These are phyloP conservation scores for Leucocoprinus sp. DNA, from an alignment of 768 basidiomycete species.

Conservation along the genomic window DNA sequence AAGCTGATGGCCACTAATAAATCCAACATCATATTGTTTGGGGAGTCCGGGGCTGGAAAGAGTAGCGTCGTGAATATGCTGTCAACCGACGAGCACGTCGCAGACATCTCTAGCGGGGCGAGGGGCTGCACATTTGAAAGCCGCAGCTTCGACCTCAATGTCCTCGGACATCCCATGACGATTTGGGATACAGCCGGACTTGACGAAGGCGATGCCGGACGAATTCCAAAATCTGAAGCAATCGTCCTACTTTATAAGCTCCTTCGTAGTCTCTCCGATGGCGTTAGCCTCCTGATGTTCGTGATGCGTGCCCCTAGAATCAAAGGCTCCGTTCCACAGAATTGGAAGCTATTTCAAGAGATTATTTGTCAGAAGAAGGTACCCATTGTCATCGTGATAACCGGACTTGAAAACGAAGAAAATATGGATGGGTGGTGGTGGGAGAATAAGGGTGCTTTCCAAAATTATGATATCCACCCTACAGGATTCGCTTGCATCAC, in stretches of 20 bases:
- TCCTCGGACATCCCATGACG: constrained; percentile 19
- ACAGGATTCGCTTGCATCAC: constrained; percentile 32
- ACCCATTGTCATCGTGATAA: constrained; percentile 30
- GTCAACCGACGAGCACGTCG: constrained; percentile 12
- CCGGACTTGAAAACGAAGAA: constrained; percentile 28
- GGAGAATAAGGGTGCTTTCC: constrained; percentile 22
- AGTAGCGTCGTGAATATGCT: constrained; percentile 27
- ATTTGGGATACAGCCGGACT: constrained; percentile 33
- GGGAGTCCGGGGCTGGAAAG: constrained; percentile 25
- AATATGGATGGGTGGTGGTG: constrained; percentile 25
- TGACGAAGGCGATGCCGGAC: constrained; percentile 13
- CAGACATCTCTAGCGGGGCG: constrained; percentile 23
- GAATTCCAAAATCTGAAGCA: constrained; percentile 15
- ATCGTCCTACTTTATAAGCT: constrained; percentile 21
- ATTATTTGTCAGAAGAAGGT: constrained; percentile 29
- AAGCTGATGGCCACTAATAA: background rate
- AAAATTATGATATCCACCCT: constrained; percentile 20
- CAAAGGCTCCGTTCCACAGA: constrained; percentile 23
- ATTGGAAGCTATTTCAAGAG: constrained; percentile 30
- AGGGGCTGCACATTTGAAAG: constrained; percentile 29
- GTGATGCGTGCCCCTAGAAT: constrained; percentile 33
- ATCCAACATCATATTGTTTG: constrained; percentile 27
- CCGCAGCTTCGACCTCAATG: constrained; percentile 17
- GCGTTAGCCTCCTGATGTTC: constrained; percentile 32
- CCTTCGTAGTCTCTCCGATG: constrained; percentile 24